Base-by-base conservation (phyloP, 164 flowering plant species). In the Dillenia suffruticosa region DNA sequence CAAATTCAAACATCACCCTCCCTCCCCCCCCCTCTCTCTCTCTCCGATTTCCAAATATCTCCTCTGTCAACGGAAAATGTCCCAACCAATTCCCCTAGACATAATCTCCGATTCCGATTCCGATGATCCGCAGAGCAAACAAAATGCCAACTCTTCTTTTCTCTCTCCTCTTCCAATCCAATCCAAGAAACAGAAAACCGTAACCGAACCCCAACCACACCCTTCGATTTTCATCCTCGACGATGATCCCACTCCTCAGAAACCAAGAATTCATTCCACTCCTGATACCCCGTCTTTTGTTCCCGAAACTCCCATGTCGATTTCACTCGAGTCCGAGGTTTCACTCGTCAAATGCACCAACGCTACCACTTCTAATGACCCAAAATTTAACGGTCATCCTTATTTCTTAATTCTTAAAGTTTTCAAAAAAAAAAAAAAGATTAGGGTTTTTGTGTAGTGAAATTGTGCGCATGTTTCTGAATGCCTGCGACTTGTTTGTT, bases 291-390 rank as follows among this genome's bases (percentile, higher is more conserved):
- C 32, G 32, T 64, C 61, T 12, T 48, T 72, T 53, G 77, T 73
- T 32, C 75, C 70, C 3, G 80, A 77, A 46, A 70, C 75, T 14
- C 81, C 77, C 46, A 58, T 82, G 44, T 79, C 81, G 6, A 22
- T 19, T 47, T 16, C 51, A 12, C 14, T 46, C 45, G 66, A 67
- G 45, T 72, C 74, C 53, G 81, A 79, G n/a, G 69, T 74, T 22
- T 65, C 74, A 11, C 57, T 79, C 49, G 70, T 74, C 55, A 81
- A 71, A 57, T 77, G 81, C 69, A 60, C 73, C 17, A 14, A 16
- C 5, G 40, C 58, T 13, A 45, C 49, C 10, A 24, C 48, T 15
- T 43, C 49, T n/a, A 43, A 10, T 40, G 40, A 5, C 40, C 40
- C 40, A 32, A 32, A 32, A 32, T 32, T 26, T 5, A 6, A 32